Evolutionary conservation across 495 filamentous ascomycete species (phyloP).

Genomic region (Amniculicola lignicola): DNA sequence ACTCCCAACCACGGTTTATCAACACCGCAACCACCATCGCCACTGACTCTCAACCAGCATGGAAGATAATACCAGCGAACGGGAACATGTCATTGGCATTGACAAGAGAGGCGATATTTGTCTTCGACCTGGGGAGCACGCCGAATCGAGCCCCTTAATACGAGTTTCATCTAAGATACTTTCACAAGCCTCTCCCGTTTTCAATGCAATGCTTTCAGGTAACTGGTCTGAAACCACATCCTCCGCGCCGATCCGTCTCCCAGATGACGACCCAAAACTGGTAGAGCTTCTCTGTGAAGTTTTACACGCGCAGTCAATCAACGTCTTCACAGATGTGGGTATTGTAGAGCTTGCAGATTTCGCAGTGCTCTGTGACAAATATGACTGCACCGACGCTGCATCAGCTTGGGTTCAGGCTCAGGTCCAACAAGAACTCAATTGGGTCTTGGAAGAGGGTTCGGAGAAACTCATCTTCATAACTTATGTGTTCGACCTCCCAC

Average conservation of each 20-base stretch:
- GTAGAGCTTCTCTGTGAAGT: conserved; percentile 5
- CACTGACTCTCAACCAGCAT: too few relatives aligned
- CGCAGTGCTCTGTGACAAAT: conserved; percentile 10
- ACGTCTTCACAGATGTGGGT: not conserved
- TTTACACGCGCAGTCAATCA: not conserved
- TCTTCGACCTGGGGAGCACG: too few relatives aligned
- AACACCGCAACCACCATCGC: too few relatives aligned
- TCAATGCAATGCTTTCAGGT: not conserved
- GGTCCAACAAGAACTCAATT: not conserved
- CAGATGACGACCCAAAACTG: not conserved
- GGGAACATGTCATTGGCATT: too few relatives aligned
- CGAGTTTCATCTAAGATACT: too few relatives aligned
- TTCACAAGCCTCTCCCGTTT: not conserved
- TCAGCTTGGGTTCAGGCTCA: not conserved
- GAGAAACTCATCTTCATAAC: conserved; percentile 1
- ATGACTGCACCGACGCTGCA: conserved; percentile 6
- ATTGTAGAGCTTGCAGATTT: not conserved
- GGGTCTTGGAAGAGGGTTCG: not conserved
- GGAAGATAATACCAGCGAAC: too few relatives aligned
- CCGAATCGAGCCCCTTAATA: too few relatives aligned
- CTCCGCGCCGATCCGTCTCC: not conserved
- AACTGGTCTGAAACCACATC: not conserved
- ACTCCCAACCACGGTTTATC: too few relatives aligned
- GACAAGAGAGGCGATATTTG: too few relatives aligned
- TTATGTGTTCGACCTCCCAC: not conserved